Base-by-base conservation (phyloP, 805 yeast species). In the Ogataea siamensis region DNA sequence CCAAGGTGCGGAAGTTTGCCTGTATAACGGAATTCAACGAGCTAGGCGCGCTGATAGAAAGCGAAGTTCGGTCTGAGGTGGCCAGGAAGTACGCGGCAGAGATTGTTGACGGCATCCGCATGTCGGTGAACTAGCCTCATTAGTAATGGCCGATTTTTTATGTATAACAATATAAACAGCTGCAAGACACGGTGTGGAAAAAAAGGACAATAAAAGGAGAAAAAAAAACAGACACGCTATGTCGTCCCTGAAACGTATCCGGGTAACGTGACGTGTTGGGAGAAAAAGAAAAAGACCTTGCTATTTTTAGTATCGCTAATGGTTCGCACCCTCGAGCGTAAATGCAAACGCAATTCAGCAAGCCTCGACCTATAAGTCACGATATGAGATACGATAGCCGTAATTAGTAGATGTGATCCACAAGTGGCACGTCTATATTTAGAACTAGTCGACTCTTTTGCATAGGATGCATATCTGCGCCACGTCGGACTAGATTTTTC, bases 1-100 rank as follows among this genome's bases (percentile, higher is more conserved):
- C 42, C 11, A 43, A 47, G 35, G 7, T 40, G 18, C 35, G 54
- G 12, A 30, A 36, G 23, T 43, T 43, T 15, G 10, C 33, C 6
- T 12, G 22, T 7, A 19, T 21, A 9, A 32, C 37, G 5, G 34
- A 32, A 4, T 9, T 27, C 12, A 30, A 32, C 9, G 24, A 32
- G 4, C 12, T 39, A 3, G 24, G 26, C 15, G 32, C 23, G 12
- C 18, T 34, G 22, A 27, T 39, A 12, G 42, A 43, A 18, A 9
- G 20, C 5, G 36, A 31, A 9, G 35, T 42, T 15, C 32, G 37
- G 24, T 31, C 39, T 6, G 40, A 36, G 25, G 35, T 32, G 33
- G 46, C 39, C 7, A 39, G 41, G 27, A 28, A 35, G 24, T 28
- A 20, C 17, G 32, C 39, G 25, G 32, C 34, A 15, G 37, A 32